Percentiles rank a stretch among this genome's conserved stretches.
phyloP scores from a whole-genome alignment of 345 rosid species.

The Mallotus nudiflorus region DNA sequence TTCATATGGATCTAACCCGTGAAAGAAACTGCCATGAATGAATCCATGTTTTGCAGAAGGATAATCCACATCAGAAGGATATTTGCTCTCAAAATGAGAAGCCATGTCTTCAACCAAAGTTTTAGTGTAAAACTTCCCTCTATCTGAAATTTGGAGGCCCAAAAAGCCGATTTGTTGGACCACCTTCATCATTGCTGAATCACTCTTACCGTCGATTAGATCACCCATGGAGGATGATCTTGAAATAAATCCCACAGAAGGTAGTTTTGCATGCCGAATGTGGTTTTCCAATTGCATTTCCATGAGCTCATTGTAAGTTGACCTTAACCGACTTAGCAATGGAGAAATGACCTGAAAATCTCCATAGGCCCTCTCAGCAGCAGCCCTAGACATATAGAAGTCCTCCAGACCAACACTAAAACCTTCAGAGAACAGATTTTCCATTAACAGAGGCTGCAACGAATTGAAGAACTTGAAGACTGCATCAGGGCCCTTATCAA shows the following conservation, averaged over 20 bases:
- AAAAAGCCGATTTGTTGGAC: conserved; percentile 87
- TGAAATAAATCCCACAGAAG: conserved; percentile 52
- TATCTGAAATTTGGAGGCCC: conserved; percentile 84
- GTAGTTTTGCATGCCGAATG: conserved; percentile 50
- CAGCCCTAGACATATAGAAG: conserved; percentile 53
- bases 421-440: conserved; percentile 59
- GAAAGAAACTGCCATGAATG: conserved; percentile 67
- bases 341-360: conserved; percentile 48
- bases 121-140: conserved; percentile 78
- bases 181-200: conserved; percentile 63
- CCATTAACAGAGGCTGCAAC: conserved; percentile 88
- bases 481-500: conserved; percentile 71
- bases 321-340: conserved; percentile 54
- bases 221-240: conserved; percentile 63
- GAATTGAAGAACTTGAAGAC: conserved; percentile 67
- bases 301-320: conserved; percentile 57
- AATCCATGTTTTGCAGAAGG: conserved; percentile 77
- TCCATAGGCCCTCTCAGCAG: conserved; percentile 37
- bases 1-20: conserved; percentile 91
- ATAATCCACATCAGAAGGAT: conserved; percentile 50
- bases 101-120: conserved; percentile 76
- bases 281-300: conserved; percentile 72
- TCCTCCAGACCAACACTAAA: conserved; percentile 73
- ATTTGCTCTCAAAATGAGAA: conserved; percentile 51
- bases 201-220: conserved; percentile 77